Evolutionary conservation across 148 eudicot genomes (phyloP).

Genomic region (Rhododendron henanense): DNA sequence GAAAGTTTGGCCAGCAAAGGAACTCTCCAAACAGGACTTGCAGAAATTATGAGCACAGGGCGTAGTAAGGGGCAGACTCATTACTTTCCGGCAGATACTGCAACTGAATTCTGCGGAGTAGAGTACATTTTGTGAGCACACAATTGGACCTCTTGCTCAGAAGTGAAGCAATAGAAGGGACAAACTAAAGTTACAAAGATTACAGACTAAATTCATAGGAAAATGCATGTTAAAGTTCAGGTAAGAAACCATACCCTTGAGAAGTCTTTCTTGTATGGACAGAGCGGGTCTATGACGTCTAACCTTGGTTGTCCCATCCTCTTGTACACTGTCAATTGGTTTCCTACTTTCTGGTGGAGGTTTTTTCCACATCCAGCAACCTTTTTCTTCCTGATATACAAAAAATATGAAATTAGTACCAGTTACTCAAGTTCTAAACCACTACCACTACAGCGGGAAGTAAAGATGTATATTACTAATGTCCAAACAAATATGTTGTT

Average conservation of each 20-base stretch:
- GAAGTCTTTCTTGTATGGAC: slow-evolving; percentile 44
- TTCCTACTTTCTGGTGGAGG: slow-evolving; percentile 57
- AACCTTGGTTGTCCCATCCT: slow-evolving; percentile 22
- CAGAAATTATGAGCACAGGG: slow-evolving; percentile 99
- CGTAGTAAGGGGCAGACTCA: slow-evolving; percentile 75
- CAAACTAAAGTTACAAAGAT: not conserved
- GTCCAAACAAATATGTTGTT: not conserved
- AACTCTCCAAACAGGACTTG: slow-evolving; percentile 79
- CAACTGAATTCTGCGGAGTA: slow-evolving; percentile 68
- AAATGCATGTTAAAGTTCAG: not conserved
- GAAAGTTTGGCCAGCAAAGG: slow-evolving; percentile 70
- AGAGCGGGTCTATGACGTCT: slow-evolving; percentile 19
- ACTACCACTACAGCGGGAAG: not conserved
- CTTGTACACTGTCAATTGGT: slow-evolving; percentile 13
- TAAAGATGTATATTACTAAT: not conserved
- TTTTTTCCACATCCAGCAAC: slow-evolving; percentile 79
- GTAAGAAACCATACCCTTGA: slow-evolving; percentile 49
- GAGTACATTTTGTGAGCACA: not conserved
- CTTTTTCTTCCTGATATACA: slow-evolving; percentile 42
- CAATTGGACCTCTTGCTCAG: not conserved
- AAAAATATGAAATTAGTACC: not conserved
- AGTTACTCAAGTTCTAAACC: not conserved
- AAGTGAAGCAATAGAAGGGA: not conserved
- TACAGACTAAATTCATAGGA: not conserved
- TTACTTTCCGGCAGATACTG: slow-evolving; percentile 67